A percentile compares a stretch with the other conserved stretches of the same genome.
These are phyloP conservation scores for Magnolia kwangsiensis DNA, from an alignment of 164 flowering plant species.

Conservation along the genomic window DNA sequence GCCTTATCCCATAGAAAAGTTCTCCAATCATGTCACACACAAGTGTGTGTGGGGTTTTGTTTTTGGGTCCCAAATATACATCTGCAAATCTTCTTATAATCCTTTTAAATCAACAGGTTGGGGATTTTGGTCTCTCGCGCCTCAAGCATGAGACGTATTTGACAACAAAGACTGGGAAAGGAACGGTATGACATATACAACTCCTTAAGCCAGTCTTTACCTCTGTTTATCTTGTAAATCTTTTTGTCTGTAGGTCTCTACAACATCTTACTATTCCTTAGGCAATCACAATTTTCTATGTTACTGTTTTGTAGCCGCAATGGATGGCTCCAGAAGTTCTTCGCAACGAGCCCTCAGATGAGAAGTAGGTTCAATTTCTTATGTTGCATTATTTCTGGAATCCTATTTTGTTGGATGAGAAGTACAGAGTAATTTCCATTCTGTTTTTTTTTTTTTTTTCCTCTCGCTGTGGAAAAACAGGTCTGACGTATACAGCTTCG, in stretches of 20 bases:
- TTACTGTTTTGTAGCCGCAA: constrained; percentile 70
- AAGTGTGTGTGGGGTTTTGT: too few species aligned
- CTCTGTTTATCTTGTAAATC: constrained; percentile 5
- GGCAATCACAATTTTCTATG: not conserved
- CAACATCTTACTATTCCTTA: not conserved
- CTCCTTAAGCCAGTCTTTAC: not conserved
- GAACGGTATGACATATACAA: constrained; percentile 58
- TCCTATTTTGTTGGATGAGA: not conserved
- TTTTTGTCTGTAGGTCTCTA: not conserved
- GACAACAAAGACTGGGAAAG: constrained; percentile 82
- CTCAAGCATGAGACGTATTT: constrained; percentile 80
- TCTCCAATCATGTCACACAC: not conserved
- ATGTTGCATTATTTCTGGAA: not conserved
- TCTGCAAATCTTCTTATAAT: not conserved
- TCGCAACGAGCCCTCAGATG: constrained; percentile 90
- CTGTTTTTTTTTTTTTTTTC: too few species aligned
- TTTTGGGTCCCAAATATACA: not conserved
- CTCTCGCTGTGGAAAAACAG: constrained; percentile 22
- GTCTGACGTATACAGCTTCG: constrained; percentile 93
- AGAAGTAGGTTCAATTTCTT: constrained; percentile 60
- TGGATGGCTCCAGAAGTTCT: constrained; percentile 99
- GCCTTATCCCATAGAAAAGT: not conserved
- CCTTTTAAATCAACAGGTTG: constrained; percentile 51
- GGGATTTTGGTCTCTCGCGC: constrained; percentile 96
- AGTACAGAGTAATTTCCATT: not conserved